Evolutionary conservation across 257 asterid genomes (phyloP).

Genomic region (Solanum infundibuliforme): DNA sequence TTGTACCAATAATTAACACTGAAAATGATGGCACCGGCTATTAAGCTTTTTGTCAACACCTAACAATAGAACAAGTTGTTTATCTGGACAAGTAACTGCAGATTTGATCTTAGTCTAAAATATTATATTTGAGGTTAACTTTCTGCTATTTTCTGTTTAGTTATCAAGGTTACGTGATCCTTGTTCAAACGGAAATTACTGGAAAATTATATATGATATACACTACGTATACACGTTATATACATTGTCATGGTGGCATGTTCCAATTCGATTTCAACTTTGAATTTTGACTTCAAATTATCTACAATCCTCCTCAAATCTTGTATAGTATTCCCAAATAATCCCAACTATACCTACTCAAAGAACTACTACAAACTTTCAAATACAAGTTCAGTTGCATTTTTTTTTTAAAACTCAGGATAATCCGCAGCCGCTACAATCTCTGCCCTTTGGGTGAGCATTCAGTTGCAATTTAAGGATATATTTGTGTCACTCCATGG

Average conservation of each 20-base stretch:
- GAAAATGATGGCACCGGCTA: not conserved
- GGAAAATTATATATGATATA: not conserved
- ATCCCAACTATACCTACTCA: not conserved
- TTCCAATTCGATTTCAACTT: not conserved
- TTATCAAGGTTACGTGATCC: not conserved
- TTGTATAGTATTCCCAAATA: not conserved
- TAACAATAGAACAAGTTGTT: not conserved
- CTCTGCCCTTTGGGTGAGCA: too few species aligned
- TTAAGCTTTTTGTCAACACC: not conserved
- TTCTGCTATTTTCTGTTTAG: not conserved
- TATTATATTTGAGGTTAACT: not conserved
- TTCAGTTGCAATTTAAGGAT: not conserved
- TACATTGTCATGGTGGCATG: not conserved
- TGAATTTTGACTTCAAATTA: not conserved
- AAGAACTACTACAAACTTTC: not conserved
- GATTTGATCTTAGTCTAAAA: not conserved
- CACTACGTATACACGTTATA: not conserved
- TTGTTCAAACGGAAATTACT: not conserved
- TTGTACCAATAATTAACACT: not conserved
- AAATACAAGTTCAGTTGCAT: not conserved
- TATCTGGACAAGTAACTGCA: not conserved
- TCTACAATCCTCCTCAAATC: not conserved
- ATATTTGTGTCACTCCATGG: too few species aligned
- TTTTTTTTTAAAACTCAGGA: too few species aligned
- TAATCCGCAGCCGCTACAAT: too few species aligned